Conservation (phyloP, 2,329 filamentous ascomycete genomes). For the Dothidotthia symphoricarpi region DNA sequence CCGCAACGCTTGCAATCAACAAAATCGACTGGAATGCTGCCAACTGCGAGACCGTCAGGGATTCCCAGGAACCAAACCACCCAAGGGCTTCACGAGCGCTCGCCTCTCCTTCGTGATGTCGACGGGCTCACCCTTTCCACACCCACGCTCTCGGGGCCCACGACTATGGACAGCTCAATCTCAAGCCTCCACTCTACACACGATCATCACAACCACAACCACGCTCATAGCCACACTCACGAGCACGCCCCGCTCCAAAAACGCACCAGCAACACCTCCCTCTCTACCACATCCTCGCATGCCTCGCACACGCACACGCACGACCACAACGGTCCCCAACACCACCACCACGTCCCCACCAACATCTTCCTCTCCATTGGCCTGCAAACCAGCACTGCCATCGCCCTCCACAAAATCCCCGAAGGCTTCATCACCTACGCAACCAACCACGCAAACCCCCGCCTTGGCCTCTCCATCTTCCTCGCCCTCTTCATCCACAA, state of each 20-base stretch:
- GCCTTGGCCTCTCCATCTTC: slow-evolving; percentile 87
- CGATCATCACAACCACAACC: slow-evolving; percentile 2
- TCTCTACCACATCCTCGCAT: slow-evolving; percentile 9
- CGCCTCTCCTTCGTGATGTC: slow-evolving; percentile 31
- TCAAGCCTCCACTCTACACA: slow-evolving; percentile 17
- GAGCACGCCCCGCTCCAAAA: slow-evolving; percentile 11
- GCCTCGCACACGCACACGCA: slow-evolving; percentile 13
- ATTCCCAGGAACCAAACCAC: slow-evolving; percentile 25
- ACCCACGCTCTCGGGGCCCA: slow-evolving; percentile 24
- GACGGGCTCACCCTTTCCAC: slow-evolving; percentile 25
- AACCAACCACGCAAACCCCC: slow-evolving; percentile 92
- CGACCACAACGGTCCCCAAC: slow-evolving; percentile 51
- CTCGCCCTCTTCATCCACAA: slow-evolving; percentile 97
- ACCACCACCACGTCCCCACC: slow-evolving; percentile 92
- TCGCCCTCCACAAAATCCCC: slow-evolving; percentile 93
- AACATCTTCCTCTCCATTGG: slow-evolving; percentile 94
- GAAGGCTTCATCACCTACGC: slow-evolving; percentile 88
- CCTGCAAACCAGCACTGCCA: slow-evolving; percentile 93
- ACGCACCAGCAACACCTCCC: slow-evolving; percentile 14
- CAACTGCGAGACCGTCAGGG: slow-evolving; percentile 17
- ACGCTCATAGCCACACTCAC: slow-evolving; percentile 3
- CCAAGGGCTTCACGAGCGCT: slow-evolving; percentile 26
- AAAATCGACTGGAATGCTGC: slow-evolving; percentile 19
- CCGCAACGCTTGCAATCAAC: slow-evolving; percentile 27
- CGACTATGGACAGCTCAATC: slow-evolving; percentile 23